Percentiles rank a stretch among this genome's conserved stretches.
Conservation (phyloP, 129 eudicot genomes). For the Artemisia tridentata region DNA sequence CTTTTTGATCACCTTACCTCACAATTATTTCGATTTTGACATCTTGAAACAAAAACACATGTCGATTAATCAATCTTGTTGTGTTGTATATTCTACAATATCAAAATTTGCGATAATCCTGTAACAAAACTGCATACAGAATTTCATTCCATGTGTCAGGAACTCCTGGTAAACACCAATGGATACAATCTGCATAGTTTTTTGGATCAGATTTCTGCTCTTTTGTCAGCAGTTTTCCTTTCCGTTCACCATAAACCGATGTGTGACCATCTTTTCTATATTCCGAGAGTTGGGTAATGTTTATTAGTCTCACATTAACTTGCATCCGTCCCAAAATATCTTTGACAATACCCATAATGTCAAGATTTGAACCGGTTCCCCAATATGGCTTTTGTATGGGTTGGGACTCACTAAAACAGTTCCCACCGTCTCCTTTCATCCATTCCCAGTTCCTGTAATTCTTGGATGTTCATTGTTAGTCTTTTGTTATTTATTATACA, state of each 20-base stretch:
- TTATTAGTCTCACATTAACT: conserved; percentile 56
- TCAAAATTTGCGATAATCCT: conserved; percentile 52
- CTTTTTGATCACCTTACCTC: conserved; percentile 14
- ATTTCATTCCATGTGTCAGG: conserved; percentile 96
- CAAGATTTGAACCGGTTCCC: conserved; percentile 90
- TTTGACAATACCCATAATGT: conserved; percentile 68
- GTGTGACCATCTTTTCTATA: conserved; percentile 86
- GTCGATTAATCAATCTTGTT: background rate
- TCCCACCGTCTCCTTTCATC: conserved; percentile 76
- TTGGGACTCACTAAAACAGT: conserved; percentile 66
- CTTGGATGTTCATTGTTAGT: background rate
- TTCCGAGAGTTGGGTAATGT: conserved; percentile 85
- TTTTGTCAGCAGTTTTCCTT: conserved; percentile 78
- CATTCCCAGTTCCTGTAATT: conserved; percentile 89
- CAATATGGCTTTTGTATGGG: conserved; percentile 76
- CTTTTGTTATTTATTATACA: background rate
- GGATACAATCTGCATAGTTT: conserved; percentile 81
- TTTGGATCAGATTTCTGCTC: conserved; percentile 82
- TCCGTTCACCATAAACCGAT: conserved; percentile 81
- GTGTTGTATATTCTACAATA: conserved; percentile 1
- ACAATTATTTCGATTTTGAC: background rate
- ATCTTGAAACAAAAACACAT: conserved; percentile 4
- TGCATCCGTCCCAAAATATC: conserved; percentile 44
- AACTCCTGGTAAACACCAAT: conserved; percentile 98
- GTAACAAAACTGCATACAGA: conserved; percentile 65